Evolutionary conservation across 2,329 filamentous ascomycete genomes (phyloP).

Genomic region (Scedosporium boydii): DNA sequence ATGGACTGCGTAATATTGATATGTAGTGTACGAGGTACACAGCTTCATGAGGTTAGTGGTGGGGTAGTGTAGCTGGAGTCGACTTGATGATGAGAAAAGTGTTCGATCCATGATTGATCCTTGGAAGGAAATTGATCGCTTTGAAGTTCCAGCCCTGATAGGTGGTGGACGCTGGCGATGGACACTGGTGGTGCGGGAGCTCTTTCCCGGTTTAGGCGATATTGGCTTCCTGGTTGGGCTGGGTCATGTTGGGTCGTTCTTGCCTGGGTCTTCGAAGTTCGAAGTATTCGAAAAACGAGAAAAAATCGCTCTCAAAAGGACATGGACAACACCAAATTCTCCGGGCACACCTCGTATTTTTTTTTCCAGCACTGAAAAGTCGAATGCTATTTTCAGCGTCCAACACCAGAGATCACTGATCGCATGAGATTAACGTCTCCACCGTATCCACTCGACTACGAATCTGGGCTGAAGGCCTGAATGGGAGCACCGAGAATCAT

Average conservation of each 20-base stretch:
- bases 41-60: too few relatives aligned
- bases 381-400: not conserved
- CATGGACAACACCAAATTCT: too few relatives aligned
- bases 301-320: not conserved
- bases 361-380: too few relatives aligned
- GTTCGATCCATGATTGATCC: too few relatives aligned
- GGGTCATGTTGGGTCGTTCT: not conserved
- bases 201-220: not conserved
- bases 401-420: not conserved
- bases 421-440: not conserved
- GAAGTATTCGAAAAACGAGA: not conserved
- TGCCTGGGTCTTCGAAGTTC: not conserved
- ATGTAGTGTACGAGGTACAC: too few relatives aligned
- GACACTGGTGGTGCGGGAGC: not conserved
- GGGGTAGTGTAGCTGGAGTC: too few relatives aligned
- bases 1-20: too few relatives aligned
- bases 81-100: too few relatives aligned
- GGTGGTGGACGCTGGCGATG: not conserved
- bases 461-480: not conserved
- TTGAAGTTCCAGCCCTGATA: not conserved
- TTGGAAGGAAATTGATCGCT: not conserved
- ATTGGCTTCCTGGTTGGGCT: not conserved
- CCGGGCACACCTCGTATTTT: not conserved
- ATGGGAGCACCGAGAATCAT: not conserved
- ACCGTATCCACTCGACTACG: not conserved